Evolutionary conservation across 768 basidiomycete species (phyloP), one percentile per base, ranked within the genome.

Genomic region (Tricholoma saponaceum): DNA sequence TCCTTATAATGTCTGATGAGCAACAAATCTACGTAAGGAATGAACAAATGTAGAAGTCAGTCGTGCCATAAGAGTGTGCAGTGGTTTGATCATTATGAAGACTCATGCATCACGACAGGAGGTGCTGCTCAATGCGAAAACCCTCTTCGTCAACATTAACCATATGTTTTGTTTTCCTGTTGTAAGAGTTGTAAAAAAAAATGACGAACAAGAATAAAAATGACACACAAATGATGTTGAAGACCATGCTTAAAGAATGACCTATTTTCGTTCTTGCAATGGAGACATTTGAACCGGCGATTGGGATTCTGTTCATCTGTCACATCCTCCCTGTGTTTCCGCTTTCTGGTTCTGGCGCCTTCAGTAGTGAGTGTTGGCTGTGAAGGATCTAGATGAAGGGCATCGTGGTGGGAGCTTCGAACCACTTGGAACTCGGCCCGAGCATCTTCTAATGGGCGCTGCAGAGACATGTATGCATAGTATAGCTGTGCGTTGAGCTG

Each of bases 401-500:
- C 5, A 22, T 20, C 7, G 13, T 47, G 5, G n/a, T 47, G 20
- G 44, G 44, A 47, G 14, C 12, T 35, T 47, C n/a, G n/a, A 9
- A 20, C 4, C 7, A 26, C 25, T 22, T 47, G 20, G 44, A 47
- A 47, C 8, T 22, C 16, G 8, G 44, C 4, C 3, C 13, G 44
- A 26, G 44, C 20, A 3, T 50, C 47, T 50, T 50, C 47, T 18
- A 26, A 12, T 18, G 22, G 20, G 13, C 14, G 5, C 4, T 23
- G 47, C 12, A 26, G 28, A 9, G 47, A 23, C n/a, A 25, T 30
- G 25, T n/a, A 50, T 25, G 47, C 47, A 50, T 50, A 18, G 47
- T 50, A 25, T 13, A 50, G 22, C 28, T 50, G 47, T 30, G 28
- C 23, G 25, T 50, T 25, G 28, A 95, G 79, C 73, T 94, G 92